These are phyloP conservation scores for Pezicula rhizophila DNA, from an alignment of 2,329 filamentous ascomycete genomes.

Conservation along the genomic window DNA sequence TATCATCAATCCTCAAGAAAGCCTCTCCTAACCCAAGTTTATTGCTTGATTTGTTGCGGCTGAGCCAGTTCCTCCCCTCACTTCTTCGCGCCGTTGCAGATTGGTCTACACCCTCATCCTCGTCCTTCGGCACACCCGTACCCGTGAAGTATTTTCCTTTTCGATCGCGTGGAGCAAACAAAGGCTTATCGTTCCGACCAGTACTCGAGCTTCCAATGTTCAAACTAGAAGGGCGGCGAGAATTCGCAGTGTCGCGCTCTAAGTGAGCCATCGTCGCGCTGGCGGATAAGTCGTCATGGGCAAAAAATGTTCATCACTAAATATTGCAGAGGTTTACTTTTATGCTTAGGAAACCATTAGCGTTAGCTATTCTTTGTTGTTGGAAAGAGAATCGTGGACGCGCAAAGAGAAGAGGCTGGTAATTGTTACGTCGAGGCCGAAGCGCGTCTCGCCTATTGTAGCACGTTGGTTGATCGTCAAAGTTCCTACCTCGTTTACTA, in stretches of 20 bases:
- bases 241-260: conserved; percentile 1
- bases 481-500: not conserved
- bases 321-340: not conserved
- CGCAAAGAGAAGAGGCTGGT: not conserved
- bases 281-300: not conserved
- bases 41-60: not conserved
- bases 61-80: conserved; percentile 5
- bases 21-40: conserved; percentile 10
- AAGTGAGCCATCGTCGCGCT: conserved; percentile 4
- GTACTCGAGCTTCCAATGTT: not conserved
- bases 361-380: not conserved
- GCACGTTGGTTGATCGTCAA: not conserved
- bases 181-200: not conserved
- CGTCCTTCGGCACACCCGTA: not conserved
- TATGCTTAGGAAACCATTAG: not conserved
- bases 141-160: not conserved
- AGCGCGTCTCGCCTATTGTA: not conserved
- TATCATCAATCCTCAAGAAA: conserved; percentile 10
- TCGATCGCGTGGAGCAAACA: not conserved
- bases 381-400: not conserved
- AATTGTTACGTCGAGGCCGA: not conserved
- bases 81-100: not conserved
- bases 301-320: not conserved
- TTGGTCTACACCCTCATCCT: not conserved
- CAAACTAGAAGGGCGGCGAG: not conserved